Evolutionary conservation across 1,139 yeast species (phyloP).

Genomic region (Groenewaldozyma auringiensis): DNA sequence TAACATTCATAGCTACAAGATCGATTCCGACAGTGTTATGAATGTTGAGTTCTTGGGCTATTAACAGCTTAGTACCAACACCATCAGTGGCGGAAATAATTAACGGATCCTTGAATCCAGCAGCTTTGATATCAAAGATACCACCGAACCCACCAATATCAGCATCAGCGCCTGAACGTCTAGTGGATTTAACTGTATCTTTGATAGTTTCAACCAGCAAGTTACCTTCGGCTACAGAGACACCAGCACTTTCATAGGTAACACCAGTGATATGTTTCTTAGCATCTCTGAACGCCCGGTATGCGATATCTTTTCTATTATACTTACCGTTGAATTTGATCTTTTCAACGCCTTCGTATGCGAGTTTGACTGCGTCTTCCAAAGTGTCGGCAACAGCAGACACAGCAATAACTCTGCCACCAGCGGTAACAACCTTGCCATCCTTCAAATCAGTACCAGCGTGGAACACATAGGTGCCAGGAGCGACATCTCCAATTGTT

Average conservation of each 20-base stretch:
- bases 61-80: slow-evolving; percentile 93
- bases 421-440: slow-evolving; percentile 69
- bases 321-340: slow-evolving; percentile 69
- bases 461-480: slow-evolving; percentile 73
- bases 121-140: slow-evolving; percentile 77
- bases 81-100: slow-evolving; percentile 98
- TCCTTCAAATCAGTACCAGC: slow-evolving; percentile 71
- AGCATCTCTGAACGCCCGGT: slow-evolving; percentile 73
- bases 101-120: slow-evolving; percentile 75
- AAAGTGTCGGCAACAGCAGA: slow-evolving; percentile 76
- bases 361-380: slow-evolving; percentile 73
- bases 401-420: slow-evolving; percentile 96
- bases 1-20: slow-evolving; percentile 97
- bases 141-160: slow-evolving; percentile 99
- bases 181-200: slow-evolving; percentile 85
- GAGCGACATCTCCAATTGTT: slow-evolving; percentile 41
- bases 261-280: slow-evolving; percentile 27
- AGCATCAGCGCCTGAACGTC: slow-evolving; percentile 94
- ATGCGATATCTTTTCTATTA: slow-evolving; percentile 90
- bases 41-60: slow-evolving; percentile 82
- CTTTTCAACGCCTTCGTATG: slow-evolving; percentile 75
- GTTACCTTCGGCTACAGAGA: slow-evolving; percentile 93
- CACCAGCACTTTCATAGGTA: slow-evolving; percentile 93
- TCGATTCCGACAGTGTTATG: slow-evolving; percentile 98
- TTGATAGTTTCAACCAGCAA: slow-evolving; percentile 83